Evolutionary conservation across 1,139 yeast genomes (phyloP).

Genomic region (Zygoascus hellenicus): DNA sequence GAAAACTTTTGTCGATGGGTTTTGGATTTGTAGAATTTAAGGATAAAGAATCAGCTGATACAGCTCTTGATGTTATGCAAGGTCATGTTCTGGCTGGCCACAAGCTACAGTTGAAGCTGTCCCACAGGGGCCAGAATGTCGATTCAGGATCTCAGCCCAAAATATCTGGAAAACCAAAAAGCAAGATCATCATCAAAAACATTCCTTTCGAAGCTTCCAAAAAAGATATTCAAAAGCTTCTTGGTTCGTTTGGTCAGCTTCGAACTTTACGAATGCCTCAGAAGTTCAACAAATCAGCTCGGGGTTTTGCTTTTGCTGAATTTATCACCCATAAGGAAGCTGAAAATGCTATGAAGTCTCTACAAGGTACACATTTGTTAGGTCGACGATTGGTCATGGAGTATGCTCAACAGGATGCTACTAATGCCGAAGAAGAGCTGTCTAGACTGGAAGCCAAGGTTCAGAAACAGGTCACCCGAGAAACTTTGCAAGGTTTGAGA

Average conservation of each 20-base stretch:
- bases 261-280: slow-evolving; percentile 94
- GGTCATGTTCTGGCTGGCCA: slow-evolving; percentile 85
- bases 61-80: slow-evolving; percentile 69
- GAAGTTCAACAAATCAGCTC: slow-evolving; percentile 88
- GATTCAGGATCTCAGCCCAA: slow-evolving; percentile 21
- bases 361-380: slow-evolving; percentile 91
- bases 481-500: slow-evolving; percentile 62
- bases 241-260: slow-evolving; percentile 90
- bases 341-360: slow-evolving; percentile 88
- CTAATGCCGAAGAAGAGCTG: slow-evolving; percentile 83
- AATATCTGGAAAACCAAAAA: slow-evolving; percentile 39
- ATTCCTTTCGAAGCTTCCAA: slow-evolving; percentile 95
- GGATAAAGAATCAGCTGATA: slow-evolving; percentile 68
- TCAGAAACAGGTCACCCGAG: slow-evolving; percentile 69
- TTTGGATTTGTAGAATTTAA: slow-evolving; percentile 93
- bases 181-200: slow-evolving; percentile 90
- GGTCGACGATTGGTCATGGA: slow-evolving; percentile 97
- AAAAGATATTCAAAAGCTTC: slow-evolving; percentile 82
- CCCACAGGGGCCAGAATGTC: slow-evolving; percentile 56
- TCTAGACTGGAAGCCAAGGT: slow-evolving; percentile 85
- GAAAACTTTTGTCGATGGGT: slow-evolving; percentile 80
- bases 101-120: slow-evolving; percentile 77
- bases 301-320: slow-evolving; percentile 98
- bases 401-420: slow-evolving; percentile 78
- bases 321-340: slow-evolving; percentile 87